Base-by-base conservation (phyloP, 2,329 filamentous ascomycete species). In the Incumbomyces lentus region DNA sequence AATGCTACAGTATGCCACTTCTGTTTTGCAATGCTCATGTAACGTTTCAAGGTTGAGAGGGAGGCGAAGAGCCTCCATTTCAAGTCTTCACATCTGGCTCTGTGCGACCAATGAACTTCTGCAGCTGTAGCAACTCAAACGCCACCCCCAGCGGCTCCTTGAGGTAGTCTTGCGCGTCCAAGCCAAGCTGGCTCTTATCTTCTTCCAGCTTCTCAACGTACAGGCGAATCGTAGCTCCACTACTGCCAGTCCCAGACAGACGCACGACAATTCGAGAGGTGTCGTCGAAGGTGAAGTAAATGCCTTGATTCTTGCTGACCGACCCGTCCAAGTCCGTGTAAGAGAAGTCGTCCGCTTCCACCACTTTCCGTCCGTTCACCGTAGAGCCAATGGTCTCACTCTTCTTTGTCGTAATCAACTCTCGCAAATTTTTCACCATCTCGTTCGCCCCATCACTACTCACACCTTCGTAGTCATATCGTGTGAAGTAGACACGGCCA, bases 271-370 rank as follows among this genome's bases (percentile, higher is more conserved):
- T 90, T 57, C 92, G 84, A 71, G 86, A 95, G 52, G 90, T 90
- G 49, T 93, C 89, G 46, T 88, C 87, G 68, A 96, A 96, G 67
- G 86, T 85, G 64, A 89, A 85, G 63, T 86, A 98, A 58, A 98
- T 81, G 55, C 92, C 92, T 72, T 98, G 92, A 74, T 95, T 93
- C 64, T 88, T 86, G 61, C 87, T 84, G 46, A 96, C 86, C 55
- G 87, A 95, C 52, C 90, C 92, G 61, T 98, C 92, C n/a, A 98
- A 81, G 63, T 98, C 92, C 7, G 87, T 96, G 77, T 98, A 98
- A 29, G 86, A 87, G 68, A 98, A 98, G 76, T 98, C 89, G 55
- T 89, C 92, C 6, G 89, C 90, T 59, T 93, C 86, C 41, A 80
- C 72, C 36, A 95, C 87, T 61, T 87, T 94, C 64, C 84, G 85